phyloP scores from a whole-genome alignment of 352 stramenopile genomes.

The Phytophthora boehmeriae region DNA sequence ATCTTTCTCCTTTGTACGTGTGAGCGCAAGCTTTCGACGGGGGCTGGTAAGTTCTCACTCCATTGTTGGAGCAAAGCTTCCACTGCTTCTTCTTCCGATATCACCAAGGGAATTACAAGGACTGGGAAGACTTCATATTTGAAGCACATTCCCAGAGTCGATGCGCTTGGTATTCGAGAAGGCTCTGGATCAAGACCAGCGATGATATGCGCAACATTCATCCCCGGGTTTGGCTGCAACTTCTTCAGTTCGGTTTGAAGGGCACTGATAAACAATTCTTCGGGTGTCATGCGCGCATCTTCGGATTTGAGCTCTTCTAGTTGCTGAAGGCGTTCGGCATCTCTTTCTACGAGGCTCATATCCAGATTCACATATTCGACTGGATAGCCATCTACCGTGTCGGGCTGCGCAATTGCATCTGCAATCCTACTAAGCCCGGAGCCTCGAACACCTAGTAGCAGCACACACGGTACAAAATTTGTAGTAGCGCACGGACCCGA shows the following conservation, averaged over 20 bases:
- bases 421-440: constrained; percentile 21
- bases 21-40: constrained; percentile 32
- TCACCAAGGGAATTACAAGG: constrained; percentile 49
- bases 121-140: constrained; percentile 52
- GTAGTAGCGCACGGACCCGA: constrained; percentile 25
- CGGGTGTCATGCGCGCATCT: constrained; percentile 17
- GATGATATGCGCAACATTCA: constrained; percentile 25
- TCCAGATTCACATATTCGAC: constrained; percentile 27
- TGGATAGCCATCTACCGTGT: constrained; percentile 1
- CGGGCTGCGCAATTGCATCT: constrained; percentile 3
- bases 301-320: constrained; percentile 34
- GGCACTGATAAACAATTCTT: constrained; percentile 25
- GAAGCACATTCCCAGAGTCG: constrained; percentile 51
- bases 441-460: constrained; percentile 62
- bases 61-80: constrained; percentile 40
- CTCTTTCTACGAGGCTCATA: constrained; percentile 6
- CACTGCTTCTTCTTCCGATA: constrained; percentile 37
- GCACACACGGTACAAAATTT: constrained; percentile 42
- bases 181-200: constrained; percentile 28
- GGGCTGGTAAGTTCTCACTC: constrained; percentile 26
- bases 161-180: constrained; percentile 40
- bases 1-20: constrained; percentile 20
- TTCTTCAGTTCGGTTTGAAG: constrained; percentile 25
- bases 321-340: constrained; percentile 12
- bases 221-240: constrained; percentile 1